phyloP scores from a whole-genome alignment of 164 flowering plant genomes.

The Piper betle region DNA sequence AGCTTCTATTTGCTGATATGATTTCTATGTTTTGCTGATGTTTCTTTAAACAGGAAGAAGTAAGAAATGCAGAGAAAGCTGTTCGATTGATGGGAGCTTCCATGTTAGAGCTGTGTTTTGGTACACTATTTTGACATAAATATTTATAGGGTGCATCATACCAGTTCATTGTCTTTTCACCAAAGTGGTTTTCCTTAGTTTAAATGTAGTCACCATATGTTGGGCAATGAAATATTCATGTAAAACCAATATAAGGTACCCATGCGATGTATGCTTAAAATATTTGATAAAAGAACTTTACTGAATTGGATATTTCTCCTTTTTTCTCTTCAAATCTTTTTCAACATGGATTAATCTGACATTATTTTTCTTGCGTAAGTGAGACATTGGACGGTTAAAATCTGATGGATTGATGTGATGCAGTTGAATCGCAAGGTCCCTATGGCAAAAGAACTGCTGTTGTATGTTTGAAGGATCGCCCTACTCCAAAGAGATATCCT shows the following conservation, averaged over 20 bases:
- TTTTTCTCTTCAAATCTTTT: too few species aligned
- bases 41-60: conserved; percentile 43
- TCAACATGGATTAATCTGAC: background rate
- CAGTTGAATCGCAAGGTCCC: conserved; percentile 86
- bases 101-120: conserved; percentile 38
- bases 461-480: conserved; percentile 44
- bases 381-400: background rate
- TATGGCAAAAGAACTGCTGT: conserved; percentile 79
- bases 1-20: background rate
- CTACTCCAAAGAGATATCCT: conserved; percentile 76
- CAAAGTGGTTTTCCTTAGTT: too few species aligned
- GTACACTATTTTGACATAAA: conserved; percentile 12
- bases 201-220: too few species aligned
- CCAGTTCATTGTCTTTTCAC: too few species aligned
- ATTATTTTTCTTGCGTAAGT: background rate
- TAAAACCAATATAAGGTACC: too few species aligned
- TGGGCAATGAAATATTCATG: too few species aligned
- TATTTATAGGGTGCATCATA: too few species aligned
- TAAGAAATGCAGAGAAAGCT: conserved; percentile 62
- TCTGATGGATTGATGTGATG: background rate
- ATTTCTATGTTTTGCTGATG: background rate
- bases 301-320: too few species aligned
- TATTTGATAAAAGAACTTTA: too few species aligned
- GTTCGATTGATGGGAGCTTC: conserved; percentile 68
- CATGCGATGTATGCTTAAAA: too few species aligned